phyloP scores from a whole-genome alignment of 331 rosid genomes.

The Quercus lobata region DNA sequence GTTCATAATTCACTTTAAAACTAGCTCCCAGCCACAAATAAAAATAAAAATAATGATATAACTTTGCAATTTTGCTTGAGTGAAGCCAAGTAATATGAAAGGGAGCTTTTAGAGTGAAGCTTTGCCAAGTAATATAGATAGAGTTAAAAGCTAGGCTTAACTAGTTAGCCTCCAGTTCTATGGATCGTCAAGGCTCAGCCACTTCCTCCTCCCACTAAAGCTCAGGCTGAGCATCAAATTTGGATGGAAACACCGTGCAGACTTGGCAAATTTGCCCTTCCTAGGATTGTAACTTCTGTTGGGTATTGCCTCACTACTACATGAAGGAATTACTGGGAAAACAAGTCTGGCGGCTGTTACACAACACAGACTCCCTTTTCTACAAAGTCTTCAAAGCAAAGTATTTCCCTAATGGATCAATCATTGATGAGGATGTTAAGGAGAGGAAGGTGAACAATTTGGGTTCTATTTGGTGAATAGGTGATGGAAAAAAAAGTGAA shows the following conservation, averaged over 20 bases:
- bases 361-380: too few relatives aligned
- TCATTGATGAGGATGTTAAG: too few relatives aligned
- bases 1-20: not conserved
- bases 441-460: too few relatives aligned
- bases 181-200: constrained; percentile 6
- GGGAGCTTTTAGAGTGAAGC: not conserved
- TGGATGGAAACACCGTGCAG: constrained; percentile 22
- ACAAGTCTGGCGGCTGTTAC: too few relatives aligned
- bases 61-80: not conserved
- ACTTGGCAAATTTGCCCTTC: constrained; percentile 23
- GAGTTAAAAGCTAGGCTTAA: not conserved
- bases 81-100: not conserved
- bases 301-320: too few relatives aligned
- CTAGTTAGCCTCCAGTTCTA: not conserved
- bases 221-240: constrained; percentile 26
- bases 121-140: not conserved
- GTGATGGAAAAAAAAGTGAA: too few relatives aligned
- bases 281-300: not conserved
- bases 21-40: not conserved
- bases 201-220: constrained; percentile 28
- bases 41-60: too few relatives aligned
- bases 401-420: too few relatives aligned
- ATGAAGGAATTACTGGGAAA: too few relatives aligned
- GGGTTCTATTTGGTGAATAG: too few relatives aligned
- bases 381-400: too few relatives aligned